Base-by-base conservation (phyloP, 106 monocot genomes). In the Posidonia australis region DNA sequence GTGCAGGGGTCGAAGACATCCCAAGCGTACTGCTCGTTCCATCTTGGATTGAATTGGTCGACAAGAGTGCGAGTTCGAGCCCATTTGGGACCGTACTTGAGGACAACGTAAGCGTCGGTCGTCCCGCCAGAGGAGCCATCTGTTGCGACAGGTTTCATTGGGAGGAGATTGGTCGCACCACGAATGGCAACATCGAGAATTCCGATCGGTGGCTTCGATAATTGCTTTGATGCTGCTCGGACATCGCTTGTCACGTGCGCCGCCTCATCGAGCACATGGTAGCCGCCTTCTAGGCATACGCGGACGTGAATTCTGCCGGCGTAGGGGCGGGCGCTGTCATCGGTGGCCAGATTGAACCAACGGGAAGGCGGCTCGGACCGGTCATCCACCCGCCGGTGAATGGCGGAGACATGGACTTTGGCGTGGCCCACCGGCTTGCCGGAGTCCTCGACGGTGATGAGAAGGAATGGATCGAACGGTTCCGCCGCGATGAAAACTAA, bases 1-100 rank as follows among this genome's bases (percentile, higher is more conserved):
- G 92, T 93, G 75, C 92, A 93, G 3, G 92, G 92, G 66, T 93
- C 92, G 74, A 79, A 93, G 45, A 93, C 92, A 55, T 93, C 92
- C 92, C 92, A 93, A 0, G 82, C 78, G 74, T 93, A 93, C 83
- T 93, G 92, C 79, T 93, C 92, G 77, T 88, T 83, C 92, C 92
- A 93, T 17, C 83, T 63, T 1, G 92, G 88, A 26, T 93, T 88
- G 72, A 85, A 93, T 65, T 85, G 77, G 75, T 89, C 89, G 49
- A 86, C 18, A 56, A 93, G 77, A 55, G 93, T 93, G 1, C 93
- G 78, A 0, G 93, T 93, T 17, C 93, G 82, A 11, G 83, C 89
- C 93, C 93, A 93, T 24, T 89, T 93, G 29, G 85, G 83, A 6
- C 93, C 93, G 64, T 93, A 93, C 64, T 93, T 93, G 63, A 88